Conservation (phyloP, 176 grass and related monocot genomes). For the Alloteropsis semialata region DNA sequence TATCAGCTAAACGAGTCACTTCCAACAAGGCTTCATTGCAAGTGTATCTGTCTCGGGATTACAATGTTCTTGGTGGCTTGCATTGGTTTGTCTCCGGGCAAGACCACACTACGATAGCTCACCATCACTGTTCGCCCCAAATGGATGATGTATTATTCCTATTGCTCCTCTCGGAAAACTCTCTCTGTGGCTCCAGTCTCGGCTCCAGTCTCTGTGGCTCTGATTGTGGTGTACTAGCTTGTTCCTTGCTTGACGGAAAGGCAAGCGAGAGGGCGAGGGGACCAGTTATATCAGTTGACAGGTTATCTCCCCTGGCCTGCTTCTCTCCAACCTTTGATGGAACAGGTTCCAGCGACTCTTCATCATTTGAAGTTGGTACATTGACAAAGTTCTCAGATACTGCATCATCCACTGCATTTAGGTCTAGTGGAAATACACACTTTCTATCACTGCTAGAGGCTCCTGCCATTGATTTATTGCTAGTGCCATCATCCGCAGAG, state of each 20-base stretch:
- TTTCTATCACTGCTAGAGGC: slow-evolving; percentile 41
- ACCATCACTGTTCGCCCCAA: slow-evolving; percentile 7
- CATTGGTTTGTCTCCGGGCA: not conserved
- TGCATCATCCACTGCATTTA: slow-evolving; percentile 23
- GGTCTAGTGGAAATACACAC: slow-evolving; percentile 47
- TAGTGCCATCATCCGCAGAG: slow-evolving; percentile 36
- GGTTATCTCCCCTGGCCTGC: slow-evolving; percentile 27
- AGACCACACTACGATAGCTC: not conserved
- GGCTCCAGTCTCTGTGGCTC: not conserved
- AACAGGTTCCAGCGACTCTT: slow-evolving; percentile 36
- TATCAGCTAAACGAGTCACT: not conserved
- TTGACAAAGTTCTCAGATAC: slow-evolving; percentile 14
- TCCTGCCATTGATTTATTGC: slow-evolving; percentile 40
- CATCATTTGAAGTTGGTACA: slow-evolving; percentile 43
- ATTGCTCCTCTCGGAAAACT: slow-evolving; percentile 10
- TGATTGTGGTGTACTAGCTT: slow-evolving; percentile 17
- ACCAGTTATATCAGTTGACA: slow-evolving; percentile 30
- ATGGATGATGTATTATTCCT: not conserved
- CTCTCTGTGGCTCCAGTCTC: not conserved
- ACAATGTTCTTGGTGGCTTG: not conserved
- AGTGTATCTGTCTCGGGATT: not conserved
- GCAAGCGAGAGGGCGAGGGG: slow-evolving; percentile 58
- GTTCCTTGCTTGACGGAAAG: slow-evolving; percentile 32
- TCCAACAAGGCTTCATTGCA: not conserved
- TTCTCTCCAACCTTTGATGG: slow-evolving; percentile 37